phyloP scores from a whole-genome alignment of 805 yeast genomes.

The Cyberlindnera nakhonratchasimensis region DNA sequence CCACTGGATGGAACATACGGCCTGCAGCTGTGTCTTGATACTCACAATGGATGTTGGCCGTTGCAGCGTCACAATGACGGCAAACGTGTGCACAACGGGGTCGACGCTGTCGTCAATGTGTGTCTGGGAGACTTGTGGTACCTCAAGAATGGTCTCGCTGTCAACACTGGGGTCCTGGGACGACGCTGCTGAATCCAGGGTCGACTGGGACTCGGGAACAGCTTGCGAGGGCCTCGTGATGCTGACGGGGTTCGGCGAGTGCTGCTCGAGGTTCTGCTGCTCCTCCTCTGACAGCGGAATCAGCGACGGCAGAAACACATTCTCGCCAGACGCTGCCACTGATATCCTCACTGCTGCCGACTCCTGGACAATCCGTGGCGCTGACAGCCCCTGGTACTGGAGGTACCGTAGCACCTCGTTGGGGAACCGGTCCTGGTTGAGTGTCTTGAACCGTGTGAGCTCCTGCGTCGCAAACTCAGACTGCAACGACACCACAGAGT shows the following conservation, averaged over 20 bases:
- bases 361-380: slow-evolving; percentile 21
- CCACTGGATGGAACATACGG: slow-evolving; percentile 47
- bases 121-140: slow-evolving; percentile 31
- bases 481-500: slow-evolving; percentile 9
- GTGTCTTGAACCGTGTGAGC: slow-evolving; percentile 19
- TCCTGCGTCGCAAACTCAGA: slow-evolving; percentile 12
- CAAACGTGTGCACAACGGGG: slow-evolving; percentile 49
- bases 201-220: neutral
- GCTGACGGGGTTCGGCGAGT: slow-evolving; percentile 6
- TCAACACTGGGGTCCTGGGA: too few species aligned
- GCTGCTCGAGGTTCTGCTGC: slow-evolving; percentile 10
- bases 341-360: slow-evolving; percentile 19
- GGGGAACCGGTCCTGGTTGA: slow-evolving; percentile 23
- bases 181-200: slow-evolving; percentile 17
- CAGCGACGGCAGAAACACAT: slow-evolving; percentile 28
- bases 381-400: slow-evolving; percentile 21
- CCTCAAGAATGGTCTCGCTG: slow-evolving; percentile 27
- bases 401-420: slow-evolving; percentile 18
- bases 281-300: slow-evolving; percentile 15
- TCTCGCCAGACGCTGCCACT: slow-evolving; percentile 33
- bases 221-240: slow-evolving; percentile 1
- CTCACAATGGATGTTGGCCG: slow-evolving; percentile 38
- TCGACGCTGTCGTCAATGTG: slow-evolving; percentile 35
- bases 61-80: slow-evolving; percentile 43
- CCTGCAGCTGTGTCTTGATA: slow-evolving; percentile 40